These are phyloP conservation scores for Cryptosporidium felis DNA, from an alignment of 169 alveolate species.

Conservation along the genomic window DNA sequence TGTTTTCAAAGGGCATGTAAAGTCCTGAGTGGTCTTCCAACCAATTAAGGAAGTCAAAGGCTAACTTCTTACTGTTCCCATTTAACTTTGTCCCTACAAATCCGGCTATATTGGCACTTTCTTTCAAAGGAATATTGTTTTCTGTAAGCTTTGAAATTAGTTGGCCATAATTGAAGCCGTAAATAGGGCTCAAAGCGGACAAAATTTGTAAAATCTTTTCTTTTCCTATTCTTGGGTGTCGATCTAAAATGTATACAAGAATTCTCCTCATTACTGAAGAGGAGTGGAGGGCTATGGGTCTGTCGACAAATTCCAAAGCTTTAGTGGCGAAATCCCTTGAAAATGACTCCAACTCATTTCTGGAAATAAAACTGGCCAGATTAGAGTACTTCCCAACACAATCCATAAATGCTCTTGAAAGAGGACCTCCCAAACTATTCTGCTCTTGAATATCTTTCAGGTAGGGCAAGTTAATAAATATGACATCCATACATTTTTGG, in stretches of 20 bases:
- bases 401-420: neutral
- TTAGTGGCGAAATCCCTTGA: neutral
- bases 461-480: neutral
- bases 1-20: conserved; percentile 24
- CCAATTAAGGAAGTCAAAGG: conserved; percentile 34
- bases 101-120: conserved; percentile 35
- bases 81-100: conserved; percentile 10
- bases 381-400: conserved; percentile 27
- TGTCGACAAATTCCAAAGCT: conserved; percentile 32
- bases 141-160: conserved; percentile 13
- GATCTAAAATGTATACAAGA: neutral
- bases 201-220: neutral
- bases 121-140: conserved; percentile 29
- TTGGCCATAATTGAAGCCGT: conserved; percentile 48
- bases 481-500: conserved; percentile 13
- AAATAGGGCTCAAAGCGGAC: conserved; percentile 2
- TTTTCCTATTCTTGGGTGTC: conserved; percentile 17
- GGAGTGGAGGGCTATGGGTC: conserved; percentile 34
- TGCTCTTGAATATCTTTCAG: conserved; percentile 6
- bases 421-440: too few relatives aligned
- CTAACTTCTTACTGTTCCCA: neutral
- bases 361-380: conserved; percentile 3
- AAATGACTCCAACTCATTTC: neutral
- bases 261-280: conserved; percentile 25
- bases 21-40: conserved; percentile 20